Base-by-base conservation (phyloP, 140 eudicot species). In the Oenanthe javanica region DNA sequence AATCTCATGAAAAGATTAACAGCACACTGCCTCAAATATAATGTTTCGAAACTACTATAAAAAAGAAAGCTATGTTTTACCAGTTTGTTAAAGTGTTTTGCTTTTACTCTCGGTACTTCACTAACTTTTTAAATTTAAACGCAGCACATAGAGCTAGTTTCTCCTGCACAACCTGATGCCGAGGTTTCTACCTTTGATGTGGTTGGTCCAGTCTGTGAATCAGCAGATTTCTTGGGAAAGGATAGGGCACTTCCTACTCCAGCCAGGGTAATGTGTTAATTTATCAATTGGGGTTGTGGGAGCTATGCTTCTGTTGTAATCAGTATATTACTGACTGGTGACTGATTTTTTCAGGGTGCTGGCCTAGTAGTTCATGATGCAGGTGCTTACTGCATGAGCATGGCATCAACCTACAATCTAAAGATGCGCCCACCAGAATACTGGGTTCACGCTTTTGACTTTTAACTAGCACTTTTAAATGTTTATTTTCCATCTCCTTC, bases 331-430 rank as follows among this genome's bases (percentile, higher is more conserved):
- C 42, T 67, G 7, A 77, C 50, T 40, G 40, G 50, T 59, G n/a
- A 67, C 90, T 63, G n/a, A 1, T 0, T 77, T 15, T 52, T 77
- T 45, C 86, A 95, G 99, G 99, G 97, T 80, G 72, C 96, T 38
- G 99, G 99, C 77, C 88, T 95, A 83, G 99, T 95, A 46, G 99
- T 95, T 78, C 99, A 95, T 85, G 99, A 95, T 89, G 98, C 98
- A 23, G 98, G 97, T 86, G 98, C 98, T 79, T 94, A 94, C 81
- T 94, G 98, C 93, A 93, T 91, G 98, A 93, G 97, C 78, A 94
- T 94, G 98, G 98, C 98, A 50, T 94, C 98, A 69, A 94, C 98
- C 36, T 94, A 94, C 90, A 92, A 94, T 80, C 98, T 94, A 78
- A 94, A 92, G 90, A 94, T 93, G 97, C 97, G 97, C 40, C 97